A percentile compares a stretch with the other conserved stretches of the same genome.
phyloP scores from a whole-genome alignment of 2,329 filamentous ascomycete genomes.

The Ophiostoma himal-ulmi region DNA sequence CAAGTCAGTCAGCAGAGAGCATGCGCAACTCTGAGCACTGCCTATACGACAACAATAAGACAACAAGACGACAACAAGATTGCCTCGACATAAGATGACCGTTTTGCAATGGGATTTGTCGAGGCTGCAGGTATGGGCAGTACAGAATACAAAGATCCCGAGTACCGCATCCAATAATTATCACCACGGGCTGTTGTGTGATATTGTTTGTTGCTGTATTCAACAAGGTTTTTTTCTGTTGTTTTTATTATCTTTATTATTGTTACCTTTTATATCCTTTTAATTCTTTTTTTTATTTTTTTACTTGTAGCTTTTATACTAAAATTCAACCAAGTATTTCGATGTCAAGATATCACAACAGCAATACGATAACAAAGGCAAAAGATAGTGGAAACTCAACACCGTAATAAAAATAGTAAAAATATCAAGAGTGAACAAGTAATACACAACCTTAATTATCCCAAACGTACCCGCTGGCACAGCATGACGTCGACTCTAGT shows the following conservation, averaged over 20 bases:
- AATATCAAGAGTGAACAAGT: not conserved
- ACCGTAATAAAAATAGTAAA: not conserved
- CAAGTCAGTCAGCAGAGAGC: not conserved
- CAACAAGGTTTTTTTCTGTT: not conserved
- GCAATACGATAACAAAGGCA: not conserved
- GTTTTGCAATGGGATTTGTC: constrained; percentile 14
- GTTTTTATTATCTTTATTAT: not conserved
- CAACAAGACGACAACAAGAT: not conserved
- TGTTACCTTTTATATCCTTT: not conserved
- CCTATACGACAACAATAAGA: not conserved
- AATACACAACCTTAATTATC: not conserved
- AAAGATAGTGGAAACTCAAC: not conserved
- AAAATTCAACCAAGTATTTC: too few species aligned
- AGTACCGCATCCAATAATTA: not conserved
- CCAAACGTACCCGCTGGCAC: not conserved
- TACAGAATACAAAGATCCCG: not conserved
- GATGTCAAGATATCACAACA: not conserved
- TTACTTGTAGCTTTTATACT: too few species aligned
- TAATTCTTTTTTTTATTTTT: too few species aligned
- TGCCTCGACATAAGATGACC: not conserved
- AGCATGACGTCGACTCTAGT: not conserved
- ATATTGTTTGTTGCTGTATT: not conserved
- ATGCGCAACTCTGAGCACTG: constrained; percentile 2
- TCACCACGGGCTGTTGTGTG: not conserved
- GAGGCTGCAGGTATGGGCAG: not conserved